These are phyloP conservation scores for Camellia lanceoleosa DNA, from an alignment of 148 eudicot genomes.

Conservation along the genomic window DNA sequence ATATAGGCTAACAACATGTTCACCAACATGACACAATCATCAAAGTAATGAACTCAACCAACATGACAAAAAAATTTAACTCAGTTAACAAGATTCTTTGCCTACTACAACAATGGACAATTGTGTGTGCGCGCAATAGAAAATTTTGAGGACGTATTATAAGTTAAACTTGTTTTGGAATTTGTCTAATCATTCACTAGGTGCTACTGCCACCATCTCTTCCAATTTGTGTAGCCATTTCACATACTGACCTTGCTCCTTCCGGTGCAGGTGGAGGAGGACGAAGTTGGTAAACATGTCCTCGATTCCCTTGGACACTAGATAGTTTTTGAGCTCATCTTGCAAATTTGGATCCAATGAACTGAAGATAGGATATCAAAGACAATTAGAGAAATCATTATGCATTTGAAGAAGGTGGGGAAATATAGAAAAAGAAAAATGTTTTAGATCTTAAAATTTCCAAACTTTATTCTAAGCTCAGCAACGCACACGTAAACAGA, in stretches of 20 bases:
- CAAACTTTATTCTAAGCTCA: neutral
- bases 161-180: neutral
- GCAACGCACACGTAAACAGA: too few species aligned
- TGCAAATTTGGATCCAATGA: constrained; percentile 53
- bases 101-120: neutral
- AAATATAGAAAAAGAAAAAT: neutral
- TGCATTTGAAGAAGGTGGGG: neutral
- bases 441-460: too few species aligned
- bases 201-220: constrained; percentile 32
- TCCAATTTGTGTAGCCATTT: constrained; percentile 71
- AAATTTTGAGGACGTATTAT: neutral
- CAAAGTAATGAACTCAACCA: neutral
- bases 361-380: constrained; percentile 29
- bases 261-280: constrained; percentile 59
- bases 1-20: too few species aligned
- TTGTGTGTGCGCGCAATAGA: neutral
- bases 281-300: constrained; percentile 49
- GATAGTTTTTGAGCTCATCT: constrained; percentile 55
- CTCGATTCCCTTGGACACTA: constrained; percentile 56
- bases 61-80: neutral
- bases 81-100: neutral
- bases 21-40: too few species aligned
- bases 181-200: constrained; percentile 23
- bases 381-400: neutral
- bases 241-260: constrained; percentile 74